These are phyloP conservation scores for Venturia nashicola DNA, from an alignment of 2,329 filamentous ascomycete species.

Conservation along the genomic window DNA sequence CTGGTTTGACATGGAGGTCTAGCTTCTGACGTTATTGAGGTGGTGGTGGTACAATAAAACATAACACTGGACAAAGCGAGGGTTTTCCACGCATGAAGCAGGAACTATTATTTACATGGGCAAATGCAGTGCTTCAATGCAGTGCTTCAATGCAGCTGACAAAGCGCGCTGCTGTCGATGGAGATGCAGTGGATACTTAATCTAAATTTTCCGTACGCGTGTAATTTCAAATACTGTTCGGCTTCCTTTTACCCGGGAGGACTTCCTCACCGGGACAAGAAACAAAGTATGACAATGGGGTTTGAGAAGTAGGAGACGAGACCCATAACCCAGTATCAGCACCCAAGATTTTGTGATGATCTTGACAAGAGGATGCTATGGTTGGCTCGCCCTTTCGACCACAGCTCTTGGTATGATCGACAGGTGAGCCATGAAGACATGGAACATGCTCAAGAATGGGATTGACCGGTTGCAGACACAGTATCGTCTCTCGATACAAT, in stretches of 20 bases:
- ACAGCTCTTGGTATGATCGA: not conserved
- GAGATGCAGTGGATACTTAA: no score
- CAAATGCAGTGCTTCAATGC: no score
- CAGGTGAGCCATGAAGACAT: not conserved
- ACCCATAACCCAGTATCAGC: not conserved
- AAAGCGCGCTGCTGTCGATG: no score
- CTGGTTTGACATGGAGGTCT: not conserved
- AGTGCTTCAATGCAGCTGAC: no score
- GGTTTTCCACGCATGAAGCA: no score
- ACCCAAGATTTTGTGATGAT: not conserved
- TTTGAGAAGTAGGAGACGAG: not conserved
- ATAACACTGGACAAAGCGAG: no score
- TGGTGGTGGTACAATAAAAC: not conserved
- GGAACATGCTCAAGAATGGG: not conserved
- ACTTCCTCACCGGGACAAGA: not conserved
- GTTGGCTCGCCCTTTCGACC: not conserved
- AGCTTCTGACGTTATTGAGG: not conserved
- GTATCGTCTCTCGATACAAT: not conserved
- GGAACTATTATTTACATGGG: no score
- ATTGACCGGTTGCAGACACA: not conserved
- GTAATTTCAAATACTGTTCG: not conserved
- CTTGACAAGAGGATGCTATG: not conserved
- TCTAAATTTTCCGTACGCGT: no score
- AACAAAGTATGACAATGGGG: not conserved
- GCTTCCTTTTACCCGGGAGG: not conserved